Evolutionary conservation across 495 filamentous ascomycete species (phyloP).

Genomic region (Jackrogersella minutella): DNA sequence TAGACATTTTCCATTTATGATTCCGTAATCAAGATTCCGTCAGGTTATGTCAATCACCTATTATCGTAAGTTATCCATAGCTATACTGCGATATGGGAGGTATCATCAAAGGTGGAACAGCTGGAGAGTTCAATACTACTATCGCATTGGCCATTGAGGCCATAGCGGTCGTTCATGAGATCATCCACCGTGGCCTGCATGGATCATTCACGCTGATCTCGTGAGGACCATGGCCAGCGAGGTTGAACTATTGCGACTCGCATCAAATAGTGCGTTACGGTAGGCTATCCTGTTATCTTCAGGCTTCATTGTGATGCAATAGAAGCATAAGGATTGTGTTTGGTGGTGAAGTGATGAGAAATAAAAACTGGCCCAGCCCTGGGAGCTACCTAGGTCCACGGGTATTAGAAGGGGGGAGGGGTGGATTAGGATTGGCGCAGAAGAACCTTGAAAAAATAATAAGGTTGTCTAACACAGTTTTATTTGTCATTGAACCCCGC

Average conservation of each 20-base stretch:
- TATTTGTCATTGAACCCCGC: not conserved
- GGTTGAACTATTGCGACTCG: not conserved
- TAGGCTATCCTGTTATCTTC: not conserved
- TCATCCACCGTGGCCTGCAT: slow-evolving; percentile 12
- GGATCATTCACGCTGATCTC: slow-evolving; percentile 17
- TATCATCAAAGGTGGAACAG: slow-evolving; percentile 22
- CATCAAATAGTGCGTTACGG: not conserved
- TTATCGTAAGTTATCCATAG: slow-evolving; percentile 14
- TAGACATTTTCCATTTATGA: slow-evolving; percentile 6
- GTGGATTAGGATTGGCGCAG: too few relatives aligned
- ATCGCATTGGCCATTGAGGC: slow-evolving; percentile 11
- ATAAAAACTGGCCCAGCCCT: too few relatives aligned
- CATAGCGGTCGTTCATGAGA: slow-evolving; percentile 10
- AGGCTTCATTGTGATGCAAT: not conserved
- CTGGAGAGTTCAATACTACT: not conserved
- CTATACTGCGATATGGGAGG: not conserved
- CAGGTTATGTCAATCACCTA: slow-evolving; percentile 6
- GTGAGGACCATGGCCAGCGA: not conserved
- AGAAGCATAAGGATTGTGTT: too few relatives aligned
- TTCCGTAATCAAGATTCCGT: slow-evolving; percentile 25
- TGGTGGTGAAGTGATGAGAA: too few relatives aligned
- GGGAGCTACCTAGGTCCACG: not conserved
- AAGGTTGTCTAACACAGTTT: too few relatives aligned
- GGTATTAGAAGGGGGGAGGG: too few relatives aligned
- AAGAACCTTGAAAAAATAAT: too few relatives aligned